These are phyloP conservation scores for Mallotus repandus DNA, from an alignment of 441 rosid genomes.

Conservation along the genomic window DNA sequence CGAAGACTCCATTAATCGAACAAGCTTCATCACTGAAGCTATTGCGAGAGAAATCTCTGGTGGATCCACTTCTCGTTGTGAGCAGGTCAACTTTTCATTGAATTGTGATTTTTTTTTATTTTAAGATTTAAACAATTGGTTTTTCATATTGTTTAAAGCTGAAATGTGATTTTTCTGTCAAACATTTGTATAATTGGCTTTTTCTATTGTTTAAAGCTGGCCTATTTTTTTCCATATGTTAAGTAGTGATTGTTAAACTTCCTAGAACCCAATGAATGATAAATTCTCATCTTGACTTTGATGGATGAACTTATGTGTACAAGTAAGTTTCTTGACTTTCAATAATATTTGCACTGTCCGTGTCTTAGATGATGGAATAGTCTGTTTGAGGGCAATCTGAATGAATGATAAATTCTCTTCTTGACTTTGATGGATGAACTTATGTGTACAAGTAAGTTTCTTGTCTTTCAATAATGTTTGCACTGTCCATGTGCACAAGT, in stretches of 20 bases:
- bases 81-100: constrained; percentile 42
- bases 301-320: background rate
- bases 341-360: background rate
- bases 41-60: constrained; percentile 69
- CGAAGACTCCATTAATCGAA: constrained; percentile 62
- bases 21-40: constrained; percentile 52
- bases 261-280: background rate
- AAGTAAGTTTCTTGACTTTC: background rate
- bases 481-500: background rate
- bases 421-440: constrained; percentile 1
- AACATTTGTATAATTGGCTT: background rate
- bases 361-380: background rate
- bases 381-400: background rate
- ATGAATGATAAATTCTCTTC: background rate
- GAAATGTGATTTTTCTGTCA: background rate
- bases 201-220: background rate
- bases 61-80: constrained; percentile 52
- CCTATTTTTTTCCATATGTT: background rate
- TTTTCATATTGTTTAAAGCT: background rate
- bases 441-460: background rate
- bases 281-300: background rate
- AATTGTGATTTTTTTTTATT: background rate
- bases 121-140: background rate
- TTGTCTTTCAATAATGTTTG: background rate
- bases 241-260: background rate